Percentiles rank a stretch among this genome's conserved stretches.
These are phyloP conservation scores for Ustilago tritici DNA, from an alignment of 1,284 basidiomycete genomes.

Conservation along the genomic window DNA sequence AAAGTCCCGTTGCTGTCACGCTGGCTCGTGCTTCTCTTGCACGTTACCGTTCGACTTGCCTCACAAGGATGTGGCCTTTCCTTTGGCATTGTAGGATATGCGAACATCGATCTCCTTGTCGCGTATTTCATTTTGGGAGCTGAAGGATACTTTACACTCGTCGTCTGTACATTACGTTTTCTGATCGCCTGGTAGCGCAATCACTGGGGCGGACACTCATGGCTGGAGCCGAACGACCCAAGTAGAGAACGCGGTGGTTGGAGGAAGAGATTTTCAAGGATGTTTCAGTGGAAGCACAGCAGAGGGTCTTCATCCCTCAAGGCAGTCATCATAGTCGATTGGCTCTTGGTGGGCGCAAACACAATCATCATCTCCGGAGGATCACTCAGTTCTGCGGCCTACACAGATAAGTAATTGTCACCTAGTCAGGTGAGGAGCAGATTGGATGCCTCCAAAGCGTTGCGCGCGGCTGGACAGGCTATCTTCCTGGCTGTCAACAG, in stretches of 20 bases:
- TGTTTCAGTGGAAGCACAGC: constrained; percentile 15
- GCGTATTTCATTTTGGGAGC: constrained; percentile 55
- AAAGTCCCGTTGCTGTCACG: constrained; percentile 21
- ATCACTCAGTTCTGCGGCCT: constrained; percentile 19
- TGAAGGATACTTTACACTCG: constrained; percentile 57
- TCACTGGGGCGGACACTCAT: constrained; percentile 38
- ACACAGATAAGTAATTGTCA: constrained; percentile 11
- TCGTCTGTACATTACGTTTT: constrained; percentile 50
- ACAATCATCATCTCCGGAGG: constrained; percentile 42
- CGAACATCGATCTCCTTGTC: constrained; percentile 33
- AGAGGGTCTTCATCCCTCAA: not conserved
- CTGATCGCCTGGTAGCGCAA: constrained; percentile 55
- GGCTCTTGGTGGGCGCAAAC: constrained; percentile 35
- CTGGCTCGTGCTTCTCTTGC: constrained; percentile 44
- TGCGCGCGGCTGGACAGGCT: constrained; percentile 34
- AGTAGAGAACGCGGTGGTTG: constrained; percentile 3
- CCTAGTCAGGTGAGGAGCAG: not conserved
- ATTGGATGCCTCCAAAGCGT: constrained; percentile 11
- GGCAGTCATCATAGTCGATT: constrained; percentile 12
- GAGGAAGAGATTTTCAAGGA: constrained; percentile 2
- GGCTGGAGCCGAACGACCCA: constrained; percentile 38
- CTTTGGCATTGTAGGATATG: constrained; percentile 40
- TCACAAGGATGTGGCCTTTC: constrained; percentile 44
- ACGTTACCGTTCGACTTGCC: constrained; percentile 46
- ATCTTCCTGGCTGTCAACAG: constrained; percentile 34